Base-by-base conservation (phyloP, 169 alveolate genomes). In the Plasmodium gonderi region DNA sequence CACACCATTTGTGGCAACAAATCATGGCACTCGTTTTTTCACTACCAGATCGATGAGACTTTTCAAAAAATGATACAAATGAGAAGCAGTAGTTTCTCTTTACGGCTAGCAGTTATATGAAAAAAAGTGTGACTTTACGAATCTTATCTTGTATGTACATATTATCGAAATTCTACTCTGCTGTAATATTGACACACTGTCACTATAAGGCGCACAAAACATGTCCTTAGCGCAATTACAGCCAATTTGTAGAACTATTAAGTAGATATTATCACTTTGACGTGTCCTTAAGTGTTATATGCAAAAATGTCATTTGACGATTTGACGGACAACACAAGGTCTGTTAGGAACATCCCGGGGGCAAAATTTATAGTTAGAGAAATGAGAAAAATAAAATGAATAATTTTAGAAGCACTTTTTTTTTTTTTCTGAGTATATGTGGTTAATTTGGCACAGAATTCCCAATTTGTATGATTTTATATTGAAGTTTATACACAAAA, bases 311-410 rank as follows among this genome's bases (percentile, higher is more conserved):
- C 92, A 75, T 85, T 85, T 42, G 92, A 85, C n/a, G 92, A 75
- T 85, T 85, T 85, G 68, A 85, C 92, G 47, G 92, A 85, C 47
- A 85, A 85, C 26, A 74, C 92, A 65, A 85, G 54, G 79, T 85
- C 92, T 78, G 79, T 85, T 65, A 76, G 92, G 92, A 85, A 85
- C 65, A 75, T 85, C 79, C 92, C 92, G 17, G 92, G 92, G 79
- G 92, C 92, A 60, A 85, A 74, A 65, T 85, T 49, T 54, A 85
- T 85, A 85, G 92, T 85, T 85, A 75, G 92, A 64, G 76, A 54
- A 75, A 51, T n/a, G n/a, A 72, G n/a, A 54, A 23, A 60, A 60
- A 85, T 2, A 85, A 85, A 74, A 78, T 74, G 49, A 77, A 51
- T 29, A 8, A 67, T 45, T 65, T 33, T 31, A 69, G 79, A 31